Base-by-base conservation (phyloP, 176 grass and related monocot species). In the Dendrocalamus sinicus region DNA sequence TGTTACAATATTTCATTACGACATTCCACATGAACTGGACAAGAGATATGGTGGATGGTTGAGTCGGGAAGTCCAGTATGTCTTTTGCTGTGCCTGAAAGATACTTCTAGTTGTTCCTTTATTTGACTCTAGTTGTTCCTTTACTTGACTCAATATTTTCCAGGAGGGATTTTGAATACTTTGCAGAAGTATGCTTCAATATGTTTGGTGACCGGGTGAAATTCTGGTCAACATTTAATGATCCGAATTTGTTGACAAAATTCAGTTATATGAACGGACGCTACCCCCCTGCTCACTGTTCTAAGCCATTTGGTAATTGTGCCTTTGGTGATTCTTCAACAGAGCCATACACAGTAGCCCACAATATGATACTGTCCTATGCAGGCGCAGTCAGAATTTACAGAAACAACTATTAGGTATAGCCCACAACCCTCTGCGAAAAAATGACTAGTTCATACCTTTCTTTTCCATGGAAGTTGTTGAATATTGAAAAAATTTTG, bases 281-380 rank as follows among this genome's bases (percentile, higher is more conserved):
- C 4, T 92, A 81, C 84, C 70, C 90, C 17, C 90, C 90, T 50
- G 17, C 54, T 37, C 90, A 22, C 15, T 95, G 91, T 81, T 93
- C 95, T 24, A 10, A 64, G 40, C 87, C 91, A 12, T 95, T 69
- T 80, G 93, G 91, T 8, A 83, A 85, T 47, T 95, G 95, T 17
- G 5, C 51, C 58, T 79, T 57, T 35, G 95, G 89, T 43, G 89
- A 98, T 83, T 98, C 95, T 47, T 81, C 83, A 47, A 67, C 61
- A 4, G 93, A 98, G 59, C 95, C 95, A 67, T 95, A 98, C 85
- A 54, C 85, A 82, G 91, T 55, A 43, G 92, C 67, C 23, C 92
- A 97, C 67, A 95, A 93, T 77, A 88, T 93, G 23, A 90, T 97
- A 77, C 50, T 97, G 50, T 89, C 95, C 15, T 92, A 95, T 83